Base-by-base conservation (phyloP, 78 protist genomes). In the Dictyostelium brefeldianum region DNA sequence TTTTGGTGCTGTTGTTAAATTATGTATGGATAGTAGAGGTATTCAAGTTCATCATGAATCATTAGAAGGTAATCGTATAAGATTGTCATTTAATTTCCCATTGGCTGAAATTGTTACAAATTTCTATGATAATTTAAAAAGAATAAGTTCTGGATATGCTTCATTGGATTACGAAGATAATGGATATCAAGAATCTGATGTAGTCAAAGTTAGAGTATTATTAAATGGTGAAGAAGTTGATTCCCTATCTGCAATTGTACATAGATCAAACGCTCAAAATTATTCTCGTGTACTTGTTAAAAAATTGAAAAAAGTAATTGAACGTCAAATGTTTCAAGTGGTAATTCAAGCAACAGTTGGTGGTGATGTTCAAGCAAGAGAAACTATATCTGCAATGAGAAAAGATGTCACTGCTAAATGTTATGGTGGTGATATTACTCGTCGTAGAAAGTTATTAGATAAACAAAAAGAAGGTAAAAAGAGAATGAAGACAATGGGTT, bases 381-480 rank as follows among this genome's bases (percentile, higher is more conserved):
- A 95, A 75, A 93, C 89, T 4, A 67, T 96, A 31, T 75, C 75
- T n/a, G 97, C 98, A 14, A 15, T 89, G 65, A 82, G 98, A n/a
- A 98, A 98, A 78, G 94, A 96, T 50, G 98, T 97, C 15, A 94
- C 97, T 4, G 98, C 98, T 31, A 98, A 98, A 67, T 97, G 98
- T 67, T 94, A 96, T 74, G 99, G 98, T 46, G 99, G 99, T 56
- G 99, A 98, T 81, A 69, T 95, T n/a, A 80, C 98, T 25, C 82
- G 99, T n/a, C 96, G 97, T 69, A 50, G 65, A 83, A 98, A 98
- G 84, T 89, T 97, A 36, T 83, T 97, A 25, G 84, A 84, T 50
- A 91, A 95, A 75, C 99, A 98, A 95, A 97, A 96, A 77, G 98
- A 94, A 59, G 98, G 98, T 56, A 98, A 98, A 83, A 97, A 98